Evolutionary conservation across 2,329 filamentous ascomycete species (phyloP).

Genomic region (Colletotrichum neosansevieriae): DNA sequence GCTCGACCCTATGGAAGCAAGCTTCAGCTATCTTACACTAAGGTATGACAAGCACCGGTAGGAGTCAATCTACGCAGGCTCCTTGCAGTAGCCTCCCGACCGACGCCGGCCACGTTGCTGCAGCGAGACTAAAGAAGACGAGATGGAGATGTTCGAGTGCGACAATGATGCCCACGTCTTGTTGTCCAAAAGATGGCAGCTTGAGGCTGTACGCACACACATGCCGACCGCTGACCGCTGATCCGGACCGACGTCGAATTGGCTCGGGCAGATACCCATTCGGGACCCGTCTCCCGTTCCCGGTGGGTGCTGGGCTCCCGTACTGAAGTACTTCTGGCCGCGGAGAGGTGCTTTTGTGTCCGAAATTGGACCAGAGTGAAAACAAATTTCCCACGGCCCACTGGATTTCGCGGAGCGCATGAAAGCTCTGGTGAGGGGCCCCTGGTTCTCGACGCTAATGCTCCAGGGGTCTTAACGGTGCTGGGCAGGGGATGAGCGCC

Average conservation of each 20-base stretch:
- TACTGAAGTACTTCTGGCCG: conserved; percentile 35
- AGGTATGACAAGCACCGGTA: conserved; percentile 6
- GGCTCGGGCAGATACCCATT: conserved; percentile 28
- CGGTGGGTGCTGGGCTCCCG: conserved; percentile 25
- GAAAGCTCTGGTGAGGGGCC: conserved; percentile 34
- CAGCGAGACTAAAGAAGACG: background rate
- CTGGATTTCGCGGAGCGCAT: conserved; percentile 41
- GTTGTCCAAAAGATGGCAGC: background rate
- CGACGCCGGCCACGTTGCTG: background rate
- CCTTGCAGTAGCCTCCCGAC: conserved; percentile 7
- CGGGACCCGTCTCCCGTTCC: conserved; percentile 30
- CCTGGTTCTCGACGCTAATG: conserved; percentile 22
- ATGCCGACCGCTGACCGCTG: conserved; percentile 19
- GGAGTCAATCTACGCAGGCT: background rate
- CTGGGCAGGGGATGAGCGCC: conserved; percentile 8
- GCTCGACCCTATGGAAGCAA: conserved; percentile 15
- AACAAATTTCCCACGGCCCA: conserved; percentile 39
- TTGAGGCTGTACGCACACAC: background rate
- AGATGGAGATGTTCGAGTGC: conserved; percentile 5
- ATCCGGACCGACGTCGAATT: conserved; percentile 6
- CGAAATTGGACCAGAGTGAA: conserved; percentile 34
- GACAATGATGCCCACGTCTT: background rate
- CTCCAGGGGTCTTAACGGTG: conserved; percentile 25
- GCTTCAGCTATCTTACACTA: background rate
- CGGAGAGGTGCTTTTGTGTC: conserved; percentile 33